Base-by-base conservation (phyloP, 1,284 basidiomycete genomes). In the Melampsora americana region DNA sequence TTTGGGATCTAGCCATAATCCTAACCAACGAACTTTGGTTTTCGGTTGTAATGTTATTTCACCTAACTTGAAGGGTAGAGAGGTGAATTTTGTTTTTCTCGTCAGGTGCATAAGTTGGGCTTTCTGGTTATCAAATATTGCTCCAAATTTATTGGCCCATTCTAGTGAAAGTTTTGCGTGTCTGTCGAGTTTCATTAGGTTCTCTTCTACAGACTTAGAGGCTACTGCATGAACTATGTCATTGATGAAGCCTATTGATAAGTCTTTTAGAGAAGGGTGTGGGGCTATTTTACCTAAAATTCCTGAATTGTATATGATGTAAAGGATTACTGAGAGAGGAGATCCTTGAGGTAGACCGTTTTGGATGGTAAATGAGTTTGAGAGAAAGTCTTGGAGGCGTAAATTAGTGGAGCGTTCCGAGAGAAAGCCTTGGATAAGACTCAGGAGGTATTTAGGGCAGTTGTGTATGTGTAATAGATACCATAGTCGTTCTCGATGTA, bases 321-420 rank as follows among this genome's bases (percentile, higher is more conserved):
- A 70, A 7, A 70, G 56, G 23, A 61, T 70, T 12, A 61, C 56
- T 2, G 69, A 70, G 1, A 61, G 39, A 11, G 69, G 69, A 44
- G 53, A 70, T 2, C 59, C 69, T 23, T 70, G 69, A 20, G 69
- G 69, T 1, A 61, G 69, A 4, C 69, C 69, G 4, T 30, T 59
- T 2, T 35, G 20, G 5, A 70, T 42, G 9, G 5, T 1, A 56
- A 70, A 70, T 18, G 2, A 5, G 12, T 35, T 18, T 2, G 69
- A 61, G 4, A 23, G n/a, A n/a, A 42, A 70, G 9, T 60, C 35
- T 18, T 46, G 35, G 2, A 70, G 16, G 12, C 6, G 12, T n/a
- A 70, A 5, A 4, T 23, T 60, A 2, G 69, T 70, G 11, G 59
- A 61, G 6, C 69, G 6, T n/a, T 46, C 56, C 18, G n/a, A 20